Evolutionary conservation across 139 green algal genomes (phyloP).

Genomic region (Deuterostichococcus epilithicus): DNA sequence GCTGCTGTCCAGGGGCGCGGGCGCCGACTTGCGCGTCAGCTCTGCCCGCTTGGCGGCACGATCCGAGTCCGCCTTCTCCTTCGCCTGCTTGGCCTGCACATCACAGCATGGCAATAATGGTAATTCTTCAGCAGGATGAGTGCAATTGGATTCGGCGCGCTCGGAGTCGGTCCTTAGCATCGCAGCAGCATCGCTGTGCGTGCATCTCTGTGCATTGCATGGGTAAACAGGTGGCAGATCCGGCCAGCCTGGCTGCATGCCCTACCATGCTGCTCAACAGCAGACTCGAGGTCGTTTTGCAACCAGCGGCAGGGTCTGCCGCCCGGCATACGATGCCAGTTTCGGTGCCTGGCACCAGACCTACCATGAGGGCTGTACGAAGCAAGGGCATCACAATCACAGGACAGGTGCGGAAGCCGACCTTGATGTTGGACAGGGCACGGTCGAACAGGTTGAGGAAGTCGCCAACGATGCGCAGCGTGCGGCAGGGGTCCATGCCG

Average conservation of each 20-base stretch:
- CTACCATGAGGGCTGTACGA: not conserved
- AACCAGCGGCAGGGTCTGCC: no score
- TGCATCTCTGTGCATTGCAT: no score
- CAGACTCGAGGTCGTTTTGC: no score
- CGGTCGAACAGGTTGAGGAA: constrained; percentile 61
- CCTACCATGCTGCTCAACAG: no score
- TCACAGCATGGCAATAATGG: not conserved
- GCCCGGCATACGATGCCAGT: no score
- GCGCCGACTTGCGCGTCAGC: not conserved
- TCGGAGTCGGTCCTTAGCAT: no score
- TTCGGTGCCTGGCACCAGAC: not conserved
- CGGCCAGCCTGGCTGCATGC: no score
- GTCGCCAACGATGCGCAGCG: constrained; percentile 49
- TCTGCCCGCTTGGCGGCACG: not conserved
- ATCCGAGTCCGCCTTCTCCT: not conserved
- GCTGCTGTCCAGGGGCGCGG: not conserved
- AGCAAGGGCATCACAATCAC: not conserved
- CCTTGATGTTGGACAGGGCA: constrained; percentile 41
- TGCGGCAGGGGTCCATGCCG: constrained; percentile 28
- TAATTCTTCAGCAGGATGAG: no score
- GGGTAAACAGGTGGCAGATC: no score
- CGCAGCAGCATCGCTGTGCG: no score
- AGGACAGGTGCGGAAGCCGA: not conserved
- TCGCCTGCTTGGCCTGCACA: not conserved
- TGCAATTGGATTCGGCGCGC: no score